Evolutionary conservation across 2,329 filamentous ascomycete species (phyloP).

Genomic region (Ceratocystis diversiconidia): DNA sequence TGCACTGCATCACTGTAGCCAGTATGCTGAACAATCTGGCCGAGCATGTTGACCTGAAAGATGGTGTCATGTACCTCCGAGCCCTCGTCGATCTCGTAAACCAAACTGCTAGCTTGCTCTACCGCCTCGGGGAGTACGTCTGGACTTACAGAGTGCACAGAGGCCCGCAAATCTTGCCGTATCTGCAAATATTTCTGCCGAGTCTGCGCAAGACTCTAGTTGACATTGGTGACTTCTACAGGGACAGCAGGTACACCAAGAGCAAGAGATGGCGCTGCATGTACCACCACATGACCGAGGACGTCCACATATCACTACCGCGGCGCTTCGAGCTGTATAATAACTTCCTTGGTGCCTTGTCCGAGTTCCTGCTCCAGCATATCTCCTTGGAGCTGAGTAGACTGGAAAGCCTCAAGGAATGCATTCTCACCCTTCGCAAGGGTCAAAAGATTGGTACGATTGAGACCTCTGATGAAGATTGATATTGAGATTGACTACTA

Average conservation of each 20-base stretch:
- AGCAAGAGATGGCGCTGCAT: conserved; percentile 43
- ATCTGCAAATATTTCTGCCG: conserved; percentile 43
- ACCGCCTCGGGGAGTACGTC: background rate
- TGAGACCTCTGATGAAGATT: background rate
- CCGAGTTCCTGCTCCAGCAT: background rate
- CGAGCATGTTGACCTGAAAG: background rate
- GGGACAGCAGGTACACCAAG: conserved; percentile 34
- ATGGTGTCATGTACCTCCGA: background rate
- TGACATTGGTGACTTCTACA: conserved; percentile 39
- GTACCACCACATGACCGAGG: conserved; percentile 43
- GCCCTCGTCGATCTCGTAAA: background rate
- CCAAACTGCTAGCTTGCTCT: background rate
- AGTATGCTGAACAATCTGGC: background rate
- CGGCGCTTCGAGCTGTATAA: background rate
- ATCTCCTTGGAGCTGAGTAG: background rate
- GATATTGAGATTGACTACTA: background rate
- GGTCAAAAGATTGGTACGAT: background rate
- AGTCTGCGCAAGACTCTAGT: conserved; percentile 38
- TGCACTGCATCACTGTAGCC: background rate
- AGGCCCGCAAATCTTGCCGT: conserved; percentile 19
- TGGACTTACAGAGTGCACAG: background rate
- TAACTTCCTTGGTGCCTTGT: background rate
- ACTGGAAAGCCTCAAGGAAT: background rate
- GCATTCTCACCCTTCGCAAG: background rate
- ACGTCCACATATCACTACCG: conserved; percentile 17